Base-by-base conservation (phyloP, 2,329 filamentous ascomycete genomes). In the Aspergillus pseudoviridinutans region DNA sequence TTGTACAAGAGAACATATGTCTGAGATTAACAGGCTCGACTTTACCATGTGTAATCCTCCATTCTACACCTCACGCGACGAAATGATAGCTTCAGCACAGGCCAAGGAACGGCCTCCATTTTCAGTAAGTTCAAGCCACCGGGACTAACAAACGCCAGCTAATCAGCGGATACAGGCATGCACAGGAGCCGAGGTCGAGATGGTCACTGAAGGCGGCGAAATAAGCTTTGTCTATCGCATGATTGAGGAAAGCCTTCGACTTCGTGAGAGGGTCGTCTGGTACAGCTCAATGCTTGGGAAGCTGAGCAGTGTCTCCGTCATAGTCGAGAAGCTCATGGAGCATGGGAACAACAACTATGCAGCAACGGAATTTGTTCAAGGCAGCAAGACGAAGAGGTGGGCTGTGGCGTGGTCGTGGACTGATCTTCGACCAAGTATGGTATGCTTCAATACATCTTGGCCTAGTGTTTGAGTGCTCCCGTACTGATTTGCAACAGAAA, bases 1-100 rank as follows among this genome's bases (percentile, higher is more conserved):
- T 25, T 32, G 22, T 44, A 55, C 56, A 54, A 35, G 50, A 51
- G 12, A 3, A 3, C 22, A 24, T 51, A 49, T 55, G 54, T 63
- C 49, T 55, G 51, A 41, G 22, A 54, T 12, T 68, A 9, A 3
- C 9, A 80, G 78, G 3, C 79, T 96, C 47, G 87, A 93, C 69
- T 97, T 97, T 71, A 86, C 85, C 58, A 95, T 97, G 86, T 93
- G 89, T 62, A 99, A 99, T 64, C 94, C 94, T 0, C 94, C 94
- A 0, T 99, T 99, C 76, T 97, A 97, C 77, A 74, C 80, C n/a
- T 92, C 90, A 0, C 76, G 82, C 3, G 74, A 81, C 4, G 91
- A 95, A 52, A 84, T 97, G 74, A 64, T 82, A 3, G 75, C 78
- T 3, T 88, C 87, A 1, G 88, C 90, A 0, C 72, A 79, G 17